A percentile compares a stretch with the other conserved stretches of the same genome.
Conservation (phyloP, 331 rosid species). For the Acacia pycnantha region DNA sequence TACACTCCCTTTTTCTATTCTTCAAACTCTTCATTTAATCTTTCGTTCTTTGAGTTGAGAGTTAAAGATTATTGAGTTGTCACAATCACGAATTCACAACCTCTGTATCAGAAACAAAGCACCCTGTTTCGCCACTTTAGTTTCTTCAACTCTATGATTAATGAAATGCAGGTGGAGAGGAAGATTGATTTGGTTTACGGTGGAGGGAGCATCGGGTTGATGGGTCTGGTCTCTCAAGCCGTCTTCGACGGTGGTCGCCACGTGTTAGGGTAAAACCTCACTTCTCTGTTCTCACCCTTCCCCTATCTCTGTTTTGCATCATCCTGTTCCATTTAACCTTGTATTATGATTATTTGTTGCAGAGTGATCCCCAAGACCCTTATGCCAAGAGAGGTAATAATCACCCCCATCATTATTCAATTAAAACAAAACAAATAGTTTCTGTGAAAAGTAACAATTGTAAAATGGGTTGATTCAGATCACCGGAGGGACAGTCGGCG, state of each 20-base stretch:
- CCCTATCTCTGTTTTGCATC: not conserved
- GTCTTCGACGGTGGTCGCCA: constrained; percentile 81
- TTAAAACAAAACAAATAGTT: not conserved
- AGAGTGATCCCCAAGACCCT: constrained; percentile 66
- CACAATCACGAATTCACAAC: not conserved
- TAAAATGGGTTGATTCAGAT: constrained; percentile 33
- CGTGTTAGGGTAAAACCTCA: constrained; percentile 56
- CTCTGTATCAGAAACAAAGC: not conserved
- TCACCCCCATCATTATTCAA: not conserved
- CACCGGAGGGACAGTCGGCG: constrained; percentile 67
- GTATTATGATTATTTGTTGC: not conserved
- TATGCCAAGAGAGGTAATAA: constrained; percentile 45
- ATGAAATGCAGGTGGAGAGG: constrained; percentile 57
- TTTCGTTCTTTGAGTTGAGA: not conserved
- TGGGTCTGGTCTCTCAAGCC: constrained; percentile 74
- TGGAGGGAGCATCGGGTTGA: constrained; percentile 78
- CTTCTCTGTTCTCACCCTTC: not conserved
- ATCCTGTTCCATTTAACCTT: not conserved
- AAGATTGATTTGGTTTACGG: constrained; percentile 77
- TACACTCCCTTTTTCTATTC: no score
- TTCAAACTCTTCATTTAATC: not conserved
- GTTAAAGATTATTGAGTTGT: not conserved
- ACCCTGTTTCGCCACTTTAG: not conserved
- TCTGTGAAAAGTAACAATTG: not conserved
- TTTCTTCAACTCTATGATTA: not conserved